Conservation (phyloP, 345 rosid species). For the Dipteronia dyeriana region DNA sequence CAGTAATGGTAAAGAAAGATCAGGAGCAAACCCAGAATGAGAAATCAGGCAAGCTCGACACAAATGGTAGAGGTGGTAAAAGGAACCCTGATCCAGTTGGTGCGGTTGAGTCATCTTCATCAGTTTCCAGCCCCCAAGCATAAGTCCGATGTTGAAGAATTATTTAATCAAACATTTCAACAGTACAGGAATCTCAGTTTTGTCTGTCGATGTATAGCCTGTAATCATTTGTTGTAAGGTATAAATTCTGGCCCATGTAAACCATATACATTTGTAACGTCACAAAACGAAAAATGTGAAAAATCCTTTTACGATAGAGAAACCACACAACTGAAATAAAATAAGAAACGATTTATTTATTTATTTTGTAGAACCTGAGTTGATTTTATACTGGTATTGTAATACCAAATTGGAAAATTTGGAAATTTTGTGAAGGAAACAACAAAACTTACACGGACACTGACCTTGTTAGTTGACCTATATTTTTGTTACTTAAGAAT, state of each 20-base stretch:
- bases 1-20: slow-evolving; percentile 80
- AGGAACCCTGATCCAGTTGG: slow-evolving; percentile 43
- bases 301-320: slow-evolving; percentile 14
- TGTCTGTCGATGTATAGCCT: neutral
- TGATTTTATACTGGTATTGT: neutral
- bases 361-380: neutral
- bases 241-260: neutral
- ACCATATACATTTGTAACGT: neutral
- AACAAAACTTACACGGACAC: neutral
- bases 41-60: slow-evolving; percentile 44
- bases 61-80: slow-evolving; percentile 46
- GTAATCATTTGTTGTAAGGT: slow-evolving; percentile 8
- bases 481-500: neutral
- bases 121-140: slow-evolving; percentile 44
- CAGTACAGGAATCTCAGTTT: neutral
- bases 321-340: slow-evolving; percentile 20
- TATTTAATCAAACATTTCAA: neutral
- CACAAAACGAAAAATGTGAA: neutral
- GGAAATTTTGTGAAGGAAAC: neutral
- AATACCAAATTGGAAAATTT: neutral
- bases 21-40: slow-evolving; percentile 49
- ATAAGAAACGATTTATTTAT: neutral
- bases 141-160: slow-evolving; percentile 10
- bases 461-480: neutral
- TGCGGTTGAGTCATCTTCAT: slow-evolving; percentile 57